These are phyloP conservation scores for Trypanosoma cruzi DNA, from an alignment of 208 protist species.

Conservation along the genomic window DNA sequence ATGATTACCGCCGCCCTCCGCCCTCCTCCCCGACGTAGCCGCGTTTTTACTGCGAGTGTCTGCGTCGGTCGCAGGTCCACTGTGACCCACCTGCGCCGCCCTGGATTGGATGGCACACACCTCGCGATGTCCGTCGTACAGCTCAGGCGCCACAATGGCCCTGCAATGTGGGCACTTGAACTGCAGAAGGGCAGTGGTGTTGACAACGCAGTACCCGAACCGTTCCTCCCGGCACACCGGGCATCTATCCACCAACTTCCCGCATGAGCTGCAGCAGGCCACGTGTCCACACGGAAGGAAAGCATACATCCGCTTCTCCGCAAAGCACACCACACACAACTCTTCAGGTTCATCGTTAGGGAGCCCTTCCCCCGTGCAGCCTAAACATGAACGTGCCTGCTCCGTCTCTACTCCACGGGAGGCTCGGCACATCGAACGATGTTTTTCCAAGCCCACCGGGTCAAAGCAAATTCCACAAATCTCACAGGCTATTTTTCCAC, in stretches of 20 bases:
- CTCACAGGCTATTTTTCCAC: constrained; percentile 43
- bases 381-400: constrained; percentile 9
- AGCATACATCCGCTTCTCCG: constrained; percentile 48
- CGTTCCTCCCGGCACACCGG: constrained; percentile 77
- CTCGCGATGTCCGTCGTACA: constrained; percentile 86
- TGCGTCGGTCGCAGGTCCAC: too few species aligned
- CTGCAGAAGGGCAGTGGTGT: constrained; percentile 40
- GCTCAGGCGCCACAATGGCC: constrained; percentile 60
- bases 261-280: constrained; percentile 67
- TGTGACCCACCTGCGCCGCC: constrained; percentile 23
- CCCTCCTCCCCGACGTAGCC: constrained; percentile 4
- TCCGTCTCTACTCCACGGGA: constrained; percentile 30
- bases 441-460: constrained; percentile 52
- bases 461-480: constrained; percentile 52
- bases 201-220: constrained; percentile 56
- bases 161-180: constrained; percentile 77
- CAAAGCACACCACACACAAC: constrained; percentile 80
- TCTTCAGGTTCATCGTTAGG: constrained; percentile 46
- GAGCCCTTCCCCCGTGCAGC: not conserved
- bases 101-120: constrained; percentile 67
- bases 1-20: not conserved
- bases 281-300: constrained; percentile 92
- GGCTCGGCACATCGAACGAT: constrained; percentile 58
- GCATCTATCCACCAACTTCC: constrained; percentile 53
- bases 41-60: not conserved